phyloP scores from a whole-genome alignment of 2,329 filamentous ascomycete genomes.

The Aspergillus pseudonomiae region DNA sequence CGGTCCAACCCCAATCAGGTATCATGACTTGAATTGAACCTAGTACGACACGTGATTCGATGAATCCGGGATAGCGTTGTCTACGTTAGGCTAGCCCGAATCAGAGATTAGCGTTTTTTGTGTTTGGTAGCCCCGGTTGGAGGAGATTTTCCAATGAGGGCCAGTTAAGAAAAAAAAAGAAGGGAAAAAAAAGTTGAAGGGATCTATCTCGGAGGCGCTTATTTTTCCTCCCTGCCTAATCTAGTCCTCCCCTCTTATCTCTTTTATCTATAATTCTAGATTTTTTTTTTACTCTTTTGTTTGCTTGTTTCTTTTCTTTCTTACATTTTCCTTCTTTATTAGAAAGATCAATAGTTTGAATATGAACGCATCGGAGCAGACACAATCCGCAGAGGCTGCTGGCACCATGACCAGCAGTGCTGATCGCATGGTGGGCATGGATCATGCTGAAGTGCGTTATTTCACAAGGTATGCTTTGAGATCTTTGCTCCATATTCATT shows the following conservation, averaged over 20 bases:
- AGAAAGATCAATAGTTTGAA: constrained; percentile 17
- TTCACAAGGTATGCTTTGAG: constrained; percentile 78
- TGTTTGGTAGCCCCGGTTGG: constrained; percentile 9
- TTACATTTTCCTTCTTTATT: not conserved
- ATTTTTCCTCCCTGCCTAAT: constrained; percentile 12
- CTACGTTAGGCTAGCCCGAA: constrained; percentile 13
- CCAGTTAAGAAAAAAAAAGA: constrained; percentile 31
- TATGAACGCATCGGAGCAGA: constrained; percentile 34
- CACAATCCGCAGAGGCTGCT: constrained; percentile 24
- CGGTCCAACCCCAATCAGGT: constrained; percentile 28
- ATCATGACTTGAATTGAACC: too few species aligned
- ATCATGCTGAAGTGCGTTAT: constrained; percentile 97
- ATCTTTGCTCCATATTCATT: not conserved
- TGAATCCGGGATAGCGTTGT: constrained; percentile 21
- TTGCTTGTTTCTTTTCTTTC: constrained; percentile 2
- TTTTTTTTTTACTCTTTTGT: constrained; percentile 7
- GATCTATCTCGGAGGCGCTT: constrained; percentile 18
- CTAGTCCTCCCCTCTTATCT: constrained; percentile 3
- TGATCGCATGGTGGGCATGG: constrained; percentile 63
- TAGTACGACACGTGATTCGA: constrained; percentile 28
- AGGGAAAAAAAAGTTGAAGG: constrained; percentile 32
- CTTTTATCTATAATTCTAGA: not conserved
- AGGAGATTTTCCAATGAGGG: constrained; percentile 33
- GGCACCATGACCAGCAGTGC: constrained; percentile 44
- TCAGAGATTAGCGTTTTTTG: constrained; percentile 14